Percentiles rank a stretch among this genome's conserved stretches.
Evolutionary conservation across 306 rosid species (phyloP).

Genomic region (Trichosanthes cucumerina): DNA sequence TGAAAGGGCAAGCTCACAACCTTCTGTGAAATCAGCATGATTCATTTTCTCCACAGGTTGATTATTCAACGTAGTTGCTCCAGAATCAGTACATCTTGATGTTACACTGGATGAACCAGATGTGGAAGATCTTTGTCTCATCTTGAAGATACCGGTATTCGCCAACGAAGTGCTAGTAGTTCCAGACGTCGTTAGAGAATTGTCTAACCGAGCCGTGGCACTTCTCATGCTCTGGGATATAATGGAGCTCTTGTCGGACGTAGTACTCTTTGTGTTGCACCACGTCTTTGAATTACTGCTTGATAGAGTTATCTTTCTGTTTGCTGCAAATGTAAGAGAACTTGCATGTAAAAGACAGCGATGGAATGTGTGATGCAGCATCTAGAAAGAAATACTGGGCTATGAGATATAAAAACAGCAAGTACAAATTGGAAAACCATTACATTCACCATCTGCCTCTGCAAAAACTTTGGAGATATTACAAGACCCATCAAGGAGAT

Average conservation of each 20-base stretch:
- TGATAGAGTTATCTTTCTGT: conserved; percentile 16
- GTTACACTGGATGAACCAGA: conserved; percentile 55
- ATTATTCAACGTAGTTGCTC: conserved; percentile 23
- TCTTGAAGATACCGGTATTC: conserved; percentile 41
- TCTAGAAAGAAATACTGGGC: not conserved
- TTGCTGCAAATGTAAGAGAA: conserved; percentile 1
- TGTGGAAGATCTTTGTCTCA: conserved; percentile 49
- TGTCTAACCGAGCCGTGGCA: conserved; percentile 28
- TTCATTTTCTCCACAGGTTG: conserved; percentile 35
- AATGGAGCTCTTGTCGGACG: conserved; percentile 36
- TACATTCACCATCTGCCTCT: conserved; percentile 15
- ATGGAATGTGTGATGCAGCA: not conserved
- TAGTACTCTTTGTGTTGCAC: conserved; percentile 19
- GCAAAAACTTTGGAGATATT: conserved; percentile 13
- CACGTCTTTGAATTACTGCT: conserved; percentile 27
- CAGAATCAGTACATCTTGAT: conserved; percentile 33
- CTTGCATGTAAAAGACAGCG: not conserved
- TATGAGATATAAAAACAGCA: not conserved
- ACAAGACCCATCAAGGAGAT: conserved; percentile 15
- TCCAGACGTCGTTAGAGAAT: conserved; percentile 38
- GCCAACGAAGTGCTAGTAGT: conserved; percentile 58
- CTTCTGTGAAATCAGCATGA: conserved; percentile 14
- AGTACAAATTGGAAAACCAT: not conserved
- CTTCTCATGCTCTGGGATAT: conserved; percentile 26
- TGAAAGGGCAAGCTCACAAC: conserved; percentile 25